Percentiles rank a stretch among this genome's conserved stretches.
phyloP scores from a whole-genome alignment of 805 yeast species.

The Cyberlindnera amylophila region DNA sequence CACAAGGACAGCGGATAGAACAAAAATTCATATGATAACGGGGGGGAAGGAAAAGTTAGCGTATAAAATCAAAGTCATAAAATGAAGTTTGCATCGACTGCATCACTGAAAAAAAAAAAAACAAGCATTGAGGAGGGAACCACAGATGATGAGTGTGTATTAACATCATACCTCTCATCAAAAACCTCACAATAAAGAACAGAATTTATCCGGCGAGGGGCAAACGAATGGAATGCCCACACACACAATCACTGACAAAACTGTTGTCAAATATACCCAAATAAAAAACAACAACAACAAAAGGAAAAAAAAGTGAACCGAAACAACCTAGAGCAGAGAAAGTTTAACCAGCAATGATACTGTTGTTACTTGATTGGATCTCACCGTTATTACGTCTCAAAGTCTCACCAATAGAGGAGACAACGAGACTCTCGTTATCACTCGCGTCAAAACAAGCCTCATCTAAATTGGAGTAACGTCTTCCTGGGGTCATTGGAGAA shows the following conservation, averaged over 20 bases:
- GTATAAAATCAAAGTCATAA: too few species aligned
- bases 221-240: neutral
- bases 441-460: conserved; percentile 19
- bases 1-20: too few species aligned
- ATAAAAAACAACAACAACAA: neutral
- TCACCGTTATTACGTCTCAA: conserved; percentile 31
- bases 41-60: too few species aligned
- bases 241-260: neutral
- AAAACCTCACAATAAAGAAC: too few species aligned
- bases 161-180: too few species aligned
- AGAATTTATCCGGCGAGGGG: too few species aligned
- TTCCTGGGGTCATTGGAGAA: conserved; percentile 12
- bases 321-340: too few species aligned
- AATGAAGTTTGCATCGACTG: too few species aligned
- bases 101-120: too few species aligned
- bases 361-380: conserved; percentile 20
- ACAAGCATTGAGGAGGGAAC: conserved; percentile 2
- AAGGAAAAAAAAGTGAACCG: neutral
- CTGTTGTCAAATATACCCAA: neutral
- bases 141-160: neutral
- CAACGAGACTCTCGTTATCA: conserved; percentile 28
- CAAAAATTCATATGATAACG: too few species aligned
- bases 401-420: conserved; percentile 32
- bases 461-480: conserved; percentile 13
- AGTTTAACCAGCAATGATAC: conserved; percentile 11